Conservation (phyloP, 345 rosid species). For the Hibiscus tridactylites region DNA sequence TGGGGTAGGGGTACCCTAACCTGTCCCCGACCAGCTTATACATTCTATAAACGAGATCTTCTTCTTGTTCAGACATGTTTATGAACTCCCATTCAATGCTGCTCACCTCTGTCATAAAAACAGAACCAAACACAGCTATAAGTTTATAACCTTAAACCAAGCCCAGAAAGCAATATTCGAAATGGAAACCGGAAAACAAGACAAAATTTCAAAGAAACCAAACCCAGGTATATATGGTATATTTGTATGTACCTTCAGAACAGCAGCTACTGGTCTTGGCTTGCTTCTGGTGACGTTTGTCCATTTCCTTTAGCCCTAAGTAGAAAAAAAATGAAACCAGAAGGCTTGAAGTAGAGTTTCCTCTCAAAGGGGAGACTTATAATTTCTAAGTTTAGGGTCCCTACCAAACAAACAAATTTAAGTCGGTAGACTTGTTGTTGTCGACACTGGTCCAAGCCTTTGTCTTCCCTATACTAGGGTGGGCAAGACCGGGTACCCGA, state of each 20-base stretch:
- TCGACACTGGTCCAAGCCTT: too few species aligned
- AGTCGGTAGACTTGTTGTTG: too few species aligned
- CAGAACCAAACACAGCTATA: not conserved
- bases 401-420: too few species aligned
- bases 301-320: slow-evolving; percentile 31
- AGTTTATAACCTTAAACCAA: not conserved
- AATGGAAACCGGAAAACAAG: not conserved
- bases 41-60: slow-evolving; percentile 87
- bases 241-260: slow-evolving; percentile 48
- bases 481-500: too few species aligned
- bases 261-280: slow-evolving; percentile 34
- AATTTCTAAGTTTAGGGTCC: too few species aligned
- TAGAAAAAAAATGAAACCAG: not conserved
- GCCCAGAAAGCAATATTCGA: not conserved
- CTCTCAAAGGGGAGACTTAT: too few species aligned
- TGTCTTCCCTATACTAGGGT: too few species aligned
- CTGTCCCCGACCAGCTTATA: slow-evolving; percentile 83
- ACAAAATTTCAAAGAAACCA: too few species aligned
- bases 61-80: slow-evolving; percentile 87
- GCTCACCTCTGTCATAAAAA: slow-evolving; percentile 64
- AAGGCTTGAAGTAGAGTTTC: not conserved
- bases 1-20: slow-evolving; percentile 4
- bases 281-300: slow-evolving; percentile 60
- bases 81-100: slow-evolving; percentile 85
- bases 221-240: too few species aligned